phyloP scores from a whole-genome alignment of 2,329 filamentous ascomycete species.

The Colletotrichum musae region DNA sequence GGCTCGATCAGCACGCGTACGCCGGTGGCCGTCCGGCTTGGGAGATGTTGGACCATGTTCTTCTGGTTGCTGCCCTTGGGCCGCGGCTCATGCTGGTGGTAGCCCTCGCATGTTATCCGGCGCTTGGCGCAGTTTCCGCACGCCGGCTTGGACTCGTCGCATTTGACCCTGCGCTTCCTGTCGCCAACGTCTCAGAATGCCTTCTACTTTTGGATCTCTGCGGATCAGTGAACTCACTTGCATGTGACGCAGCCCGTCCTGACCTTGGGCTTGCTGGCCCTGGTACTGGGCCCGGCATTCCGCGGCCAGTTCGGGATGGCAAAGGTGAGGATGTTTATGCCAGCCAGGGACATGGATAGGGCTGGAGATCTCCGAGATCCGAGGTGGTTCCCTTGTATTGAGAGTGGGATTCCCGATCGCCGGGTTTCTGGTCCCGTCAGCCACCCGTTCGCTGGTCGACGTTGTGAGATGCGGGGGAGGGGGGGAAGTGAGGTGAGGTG shows the following conservation, averaged over 20 bases:
- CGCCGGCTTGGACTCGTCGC: constrained; percentile 33
- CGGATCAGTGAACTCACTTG: constrained; percentile 20
- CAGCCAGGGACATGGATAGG: constrained; percentile 11
- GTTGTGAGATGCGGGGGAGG: background rate
- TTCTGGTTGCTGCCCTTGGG: background rate
- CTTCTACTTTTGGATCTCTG: too few relatives aligned
- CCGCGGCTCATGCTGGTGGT: constrained; percentile 18
- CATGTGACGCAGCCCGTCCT: constrained; percentile 42
- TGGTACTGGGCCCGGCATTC: constrained; percentile 23
- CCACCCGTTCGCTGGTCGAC: background rate
- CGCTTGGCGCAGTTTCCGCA: constrained; percentile 35
- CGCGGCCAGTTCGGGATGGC: constrained; percentile 34
- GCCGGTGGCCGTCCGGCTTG: background rate
- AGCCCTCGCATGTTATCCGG: constrained; percentile 27
- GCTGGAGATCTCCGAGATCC: background rate
- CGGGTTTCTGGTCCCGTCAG: constrained; percentile 1
- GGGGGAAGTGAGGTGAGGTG: background rate
- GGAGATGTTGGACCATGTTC: background rate
- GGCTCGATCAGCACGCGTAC: constrained; percentile 28
- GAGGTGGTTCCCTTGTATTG: background rate
- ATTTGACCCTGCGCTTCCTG: constrained; percentile 25
- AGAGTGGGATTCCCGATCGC: constrained; percentile 1
- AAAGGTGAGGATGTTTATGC: constrained; percentile 30
- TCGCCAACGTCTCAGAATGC: constrained; percentile 1
- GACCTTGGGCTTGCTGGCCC: constrained; percentile 42